These are phyloP conservation scores for Leccinum incarnatum DNA, from an alignment of 768 basidiomycete species.

Conservation along the genomic window DNA sequence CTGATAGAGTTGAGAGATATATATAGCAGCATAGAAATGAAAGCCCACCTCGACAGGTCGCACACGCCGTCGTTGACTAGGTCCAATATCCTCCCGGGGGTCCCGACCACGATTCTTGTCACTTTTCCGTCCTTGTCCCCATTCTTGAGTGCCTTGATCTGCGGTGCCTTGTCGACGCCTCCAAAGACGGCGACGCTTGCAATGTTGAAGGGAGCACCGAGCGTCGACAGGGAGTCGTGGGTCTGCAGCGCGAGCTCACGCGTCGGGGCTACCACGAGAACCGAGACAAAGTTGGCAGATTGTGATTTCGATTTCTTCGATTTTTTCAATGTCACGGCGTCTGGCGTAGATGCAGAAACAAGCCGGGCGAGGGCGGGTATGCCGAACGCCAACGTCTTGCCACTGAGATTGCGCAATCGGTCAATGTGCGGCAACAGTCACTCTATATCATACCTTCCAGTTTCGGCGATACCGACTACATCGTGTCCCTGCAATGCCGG, in stretches of 20 bases:
- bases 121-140: constrained; percentile 46
- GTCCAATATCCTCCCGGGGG: constrained; percentile 91
- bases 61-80: constrained; percentile 84
- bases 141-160: constrained; percentile 66
- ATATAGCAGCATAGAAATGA: neutral
- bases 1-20: constrained; percentile 35
- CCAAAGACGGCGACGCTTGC: constrained; percentile 89
- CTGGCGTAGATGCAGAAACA: constrained; percentile 35
- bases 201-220: constrained; percentile 75
- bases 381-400: constrained; percentile 96
- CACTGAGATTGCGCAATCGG: constrained; percentile 43
- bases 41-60: constrained; percentile 69
- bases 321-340: constrained; percentile 26
- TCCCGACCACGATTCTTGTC: constrained; percentile 87
- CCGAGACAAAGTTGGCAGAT: constrained; percentile 41
- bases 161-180: constrained; percentile 88
- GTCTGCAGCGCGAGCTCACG: constrained; percentile 96
- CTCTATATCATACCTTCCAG: constrained; percentile 60
- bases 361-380: constrained; percentile 82
- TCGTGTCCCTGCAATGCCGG: constrained; percentile 78
- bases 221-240: constrained; percentile 71
- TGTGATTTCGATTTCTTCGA: constrained; percentile 26
- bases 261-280: constrained; percentile 89
- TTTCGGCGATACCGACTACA: constrained; percentile 95
- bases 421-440: neutral